A percentile compares a stretch with the other conserved stretches of the same genome.
phyloP scores from a whole-genome alignment of 208 protist genomes.

The Pavlovales sp. region DNA sequence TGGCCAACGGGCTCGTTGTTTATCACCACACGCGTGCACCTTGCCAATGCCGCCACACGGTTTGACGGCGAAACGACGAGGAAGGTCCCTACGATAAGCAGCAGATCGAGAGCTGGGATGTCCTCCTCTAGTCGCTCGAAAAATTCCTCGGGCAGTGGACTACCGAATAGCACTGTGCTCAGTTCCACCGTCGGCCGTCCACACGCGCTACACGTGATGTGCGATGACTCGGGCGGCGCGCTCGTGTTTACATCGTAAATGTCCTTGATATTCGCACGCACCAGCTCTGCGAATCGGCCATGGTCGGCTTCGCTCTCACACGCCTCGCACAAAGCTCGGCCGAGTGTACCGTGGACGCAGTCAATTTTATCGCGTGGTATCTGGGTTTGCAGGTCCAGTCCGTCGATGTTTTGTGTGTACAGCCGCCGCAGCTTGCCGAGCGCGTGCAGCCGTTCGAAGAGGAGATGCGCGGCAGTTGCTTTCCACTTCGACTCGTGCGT shows the following conservation, averaged over 20 bases:
- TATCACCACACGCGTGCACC: background rate
- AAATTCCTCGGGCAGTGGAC: background rate
- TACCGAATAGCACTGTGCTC: slow-evolving; percentile 5
- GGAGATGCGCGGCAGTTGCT: background rate
- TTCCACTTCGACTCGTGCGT: background rate
- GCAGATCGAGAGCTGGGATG: background rate
- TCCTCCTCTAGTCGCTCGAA: background rate
- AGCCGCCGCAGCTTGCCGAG: slow-evolving; percentile 26
- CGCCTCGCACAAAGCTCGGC: background rate
- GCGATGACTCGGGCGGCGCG: background rate
- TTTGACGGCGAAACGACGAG: slow-evolving; percentile 11
- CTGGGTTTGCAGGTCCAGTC: slow-evolving; percentile 27
- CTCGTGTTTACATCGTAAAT: background rate
- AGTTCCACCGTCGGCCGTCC: background rate
- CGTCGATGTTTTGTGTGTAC: slow-evolving; percentile 54
- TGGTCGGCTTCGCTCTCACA: background rate
- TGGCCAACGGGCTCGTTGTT: background rate
- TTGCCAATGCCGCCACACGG: background rate
- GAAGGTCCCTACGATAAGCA: slow-evolving; percentile 1
- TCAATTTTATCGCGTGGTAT: background rate
- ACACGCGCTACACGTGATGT: background rate
- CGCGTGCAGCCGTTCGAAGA: background rate
- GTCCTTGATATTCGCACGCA: slow-evolving; percentile 10
- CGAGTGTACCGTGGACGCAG: background rate
- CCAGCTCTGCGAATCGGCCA: background rate